Evolutionary conservation across 140 eudicot species (phyloP).

Genomic region (Bidens hawaiensis): DNA sequence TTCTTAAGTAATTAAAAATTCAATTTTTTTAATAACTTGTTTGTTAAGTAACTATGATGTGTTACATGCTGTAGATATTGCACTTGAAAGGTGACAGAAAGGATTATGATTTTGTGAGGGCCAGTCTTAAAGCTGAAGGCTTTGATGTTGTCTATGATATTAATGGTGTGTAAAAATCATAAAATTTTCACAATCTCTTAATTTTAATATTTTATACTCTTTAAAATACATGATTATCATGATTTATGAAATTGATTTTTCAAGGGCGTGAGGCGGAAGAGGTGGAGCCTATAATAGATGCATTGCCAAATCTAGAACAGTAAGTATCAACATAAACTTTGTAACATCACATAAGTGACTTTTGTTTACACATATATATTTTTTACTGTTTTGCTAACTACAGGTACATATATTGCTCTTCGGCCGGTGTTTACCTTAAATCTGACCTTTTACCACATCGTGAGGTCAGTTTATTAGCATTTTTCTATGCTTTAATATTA

Average conservation of each 20-base stretch:
- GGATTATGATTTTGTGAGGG: slow-evolving; percentile 75
- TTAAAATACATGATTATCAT: background rate
- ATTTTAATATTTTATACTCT: background rate
- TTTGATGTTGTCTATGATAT: slow-evolving; percentile 93
- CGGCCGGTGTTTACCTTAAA: slow-evolving; percentile 98
- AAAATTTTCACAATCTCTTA: background rate
- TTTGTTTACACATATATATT: background rate
- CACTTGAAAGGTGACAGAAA: slow-evolving; percentile 96
- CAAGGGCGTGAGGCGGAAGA: slow-evolving; percentile 95
- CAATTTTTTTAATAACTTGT: background rate
- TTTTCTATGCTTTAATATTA: background rate
- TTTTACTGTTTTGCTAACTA: background rate
- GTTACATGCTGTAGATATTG: slow-evolving; percentile 45
- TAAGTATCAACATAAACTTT: slow-evolving; percentile 40
- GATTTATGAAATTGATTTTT: background rate
- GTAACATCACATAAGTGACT: slow-evolving; percentile 5
- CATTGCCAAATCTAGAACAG: slow-evolving; percentile 93
- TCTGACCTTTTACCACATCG: slow-evolving; percentile 78
- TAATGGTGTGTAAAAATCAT: slow-evolving; percentile 50
- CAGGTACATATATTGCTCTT: slow-evolving; percentile 98
- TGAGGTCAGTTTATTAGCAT: slow-evolving; percentile 55
- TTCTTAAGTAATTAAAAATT: too few species aligned
- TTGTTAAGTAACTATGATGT: slow-evolving; percentile 1
- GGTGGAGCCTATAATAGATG: slow-evolving; percentile 91
- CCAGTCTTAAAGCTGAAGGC: slow-evolving; percentile 91